These are phyloP conservation scores for Emiliania huxleyi DNA, from an alignment of 78 protist species.

Conservation along the genomic window DNA sequence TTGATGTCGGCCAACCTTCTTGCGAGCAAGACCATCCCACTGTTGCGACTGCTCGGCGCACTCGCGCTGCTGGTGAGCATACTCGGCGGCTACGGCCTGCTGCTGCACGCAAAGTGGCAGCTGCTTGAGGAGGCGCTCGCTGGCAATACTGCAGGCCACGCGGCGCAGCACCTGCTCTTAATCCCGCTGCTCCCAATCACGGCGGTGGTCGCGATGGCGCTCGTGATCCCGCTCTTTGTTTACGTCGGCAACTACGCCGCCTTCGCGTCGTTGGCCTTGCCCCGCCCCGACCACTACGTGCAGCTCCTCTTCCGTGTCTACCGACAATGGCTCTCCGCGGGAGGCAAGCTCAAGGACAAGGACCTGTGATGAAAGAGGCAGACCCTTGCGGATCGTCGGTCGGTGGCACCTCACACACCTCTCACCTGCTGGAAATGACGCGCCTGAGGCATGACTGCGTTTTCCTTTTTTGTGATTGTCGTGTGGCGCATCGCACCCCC, in stretches of 20 bases:
- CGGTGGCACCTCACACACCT: no score
- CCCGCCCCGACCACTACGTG: neutral
- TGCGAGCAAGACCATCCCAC: neutral
- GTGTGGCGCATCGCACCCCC: no score
- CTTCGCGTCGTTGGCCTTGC: neutral
- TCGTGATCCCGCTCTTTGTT: neutral
- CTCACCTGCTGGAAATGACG: no score
- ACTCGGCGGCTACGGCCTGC: neutral
- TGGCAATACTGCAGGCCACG: neutral
- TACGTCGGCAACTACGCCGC: neutral
- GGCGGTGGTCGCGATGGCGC: neutral
- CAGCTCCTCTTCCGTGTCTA: neutral
- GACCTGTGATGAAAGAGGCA: no score
- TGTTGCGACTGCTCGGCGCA: neutral
- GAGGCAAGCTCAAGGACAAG: neutral
- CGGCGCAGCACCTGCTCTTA: neutral
- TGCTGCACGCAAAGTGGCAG: neutral
- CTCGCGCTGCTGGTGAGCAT: neutral
- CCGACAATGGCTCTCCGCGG: neutral
- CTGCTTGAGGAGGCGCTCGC: neutral
- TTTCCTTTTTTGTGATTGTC: no score
- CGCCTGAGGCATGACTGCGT: no score
- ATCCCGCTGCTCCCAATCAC: neutral
- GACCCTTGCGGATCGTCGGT: no score
- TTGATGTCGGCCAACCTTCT: no score